Evolutionary conservation across 768 basidiomycete species (phyloP), one percentile per base, ranked within the genome.

Genomic region (Mycena amicta): DNA sequence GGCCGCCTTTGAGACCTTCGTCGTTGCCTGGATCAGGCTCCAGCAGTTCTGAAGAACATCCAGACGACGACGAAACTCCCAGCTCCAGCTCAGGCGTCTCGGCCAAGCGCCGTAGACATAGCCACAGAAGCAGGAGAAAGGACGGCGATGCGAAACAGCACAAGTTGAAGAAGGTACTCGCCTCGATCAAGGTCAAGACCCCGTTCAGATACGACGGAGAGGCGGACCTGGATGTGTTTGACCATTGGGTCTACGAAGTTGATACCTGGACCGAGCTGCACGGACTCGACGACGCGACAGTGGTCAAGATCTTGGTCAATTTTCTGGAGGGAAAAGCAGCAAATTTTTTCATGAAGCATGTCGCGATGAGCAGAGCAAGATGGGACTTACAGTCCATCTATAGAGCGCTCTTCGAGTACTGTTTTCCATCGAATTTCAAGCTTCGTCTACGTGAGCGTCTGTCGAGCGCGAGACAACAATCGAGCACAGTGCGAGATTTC

Each of bases 311-410:
- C 13, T 3, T 56, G 3, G 55, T 56, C 13, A 56, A 50, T 26
- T 56, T 56, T 45, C 39, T 56, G 33, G 31, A 30, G 5, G 46
- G 46, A n/a, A 12, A 28, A 26, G 55, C 55, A 5, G 33, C 43
- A 22, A 56, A 56, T 30, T 50, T 56, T 46, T 56, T 56, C 43
- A 55, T 64, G 20, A 65, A 46, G n/a, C 31, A 62, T 11, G 61
- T 70, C 18, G 39, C 63, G 1, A 15, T 28, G 0, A 16, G 53
- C 2, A 57, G 60, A 0, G 22, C 22, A 4, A 15, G 29, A 1
- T 68, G 67, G 67, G 40, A 5, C 11, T 20, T 25, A 20, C 6
- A 46, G 23, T 8, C 23, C 11, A 46, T 51, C 26, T 51, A 51
- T 31, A 26, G 11, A 22, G 50, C 50, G 16, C n/a, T 49, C 22